phyloP scores from a whole-genome alignment of 73 alveolate genomes.

The Durusdinium trenchii region DNA sequence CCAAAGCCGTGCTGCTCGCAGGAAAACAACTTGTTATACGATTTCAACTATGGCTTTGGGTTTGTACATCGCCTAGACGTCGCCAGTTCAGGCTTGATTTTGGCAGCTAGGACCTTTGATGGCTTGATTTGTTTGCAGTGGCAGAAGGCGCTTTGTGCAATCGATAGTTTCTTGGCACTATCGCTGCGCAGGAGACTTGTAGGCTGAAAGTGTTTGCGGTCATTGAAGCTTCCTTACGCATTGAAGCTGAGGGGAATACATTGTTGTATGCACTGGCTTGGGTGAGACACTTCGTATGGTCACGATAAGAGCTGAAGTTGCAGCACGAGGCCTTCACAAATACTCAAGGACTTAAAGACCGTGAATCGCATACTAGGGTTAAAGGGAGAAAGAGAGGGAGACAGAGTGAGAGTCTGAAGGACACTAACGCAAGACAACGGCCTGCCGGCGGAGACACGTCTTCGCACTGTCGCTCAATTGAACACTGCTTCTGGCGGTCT shows the following conservation, averaged over 20 bases:
- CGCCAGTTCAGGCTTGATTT: conserved; percentile 72
- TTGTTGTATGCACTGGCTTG: conserved; percentile 57
- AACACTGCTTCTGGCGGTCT: background rate
- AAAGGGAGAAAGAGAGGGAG: background rate
- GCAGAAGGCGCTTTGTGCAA: conserved; percentile 50
- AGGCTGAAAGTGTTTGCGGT: background rate
- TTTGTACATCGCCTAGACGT: conserved; percentile 74
- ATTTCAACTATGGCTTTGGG: conserved; percentile 23
- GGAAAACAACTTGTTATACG: conserved; percentile 49
- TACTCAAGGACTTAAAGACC: conserved; percentile 20
- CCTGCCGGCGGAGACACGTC: conserved; percentile 71
- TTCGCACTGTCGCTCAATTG: conserved; percentile 24
- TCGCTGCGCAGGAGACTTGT: background rate
- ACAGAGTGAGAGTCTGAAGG: background rate
- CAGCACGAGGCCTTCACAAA: conserved; percentile 10
- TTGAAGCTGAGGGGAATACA: conserved; percentile 51
- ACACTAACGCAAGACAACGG: conserved; percentile 58
- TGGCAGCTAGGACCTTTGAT: conserved; percentile 58
- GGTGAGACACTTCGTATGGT: background rate
- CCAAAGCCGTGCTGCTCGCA: background rate
- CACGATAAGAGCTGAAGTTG: background rate
- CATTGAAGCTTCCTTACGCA: background rate
- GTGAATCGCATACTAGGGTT: background rate
- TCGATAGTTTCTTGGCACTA: background rate
- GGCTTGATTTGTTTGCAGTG: conserved; percentile 58